These are phyloP conservation scores for Penicillium simplicissimum DNA, from an alignment of 495 filamentous ascomycete genomes.

Conservation along the genomic window DNA sequence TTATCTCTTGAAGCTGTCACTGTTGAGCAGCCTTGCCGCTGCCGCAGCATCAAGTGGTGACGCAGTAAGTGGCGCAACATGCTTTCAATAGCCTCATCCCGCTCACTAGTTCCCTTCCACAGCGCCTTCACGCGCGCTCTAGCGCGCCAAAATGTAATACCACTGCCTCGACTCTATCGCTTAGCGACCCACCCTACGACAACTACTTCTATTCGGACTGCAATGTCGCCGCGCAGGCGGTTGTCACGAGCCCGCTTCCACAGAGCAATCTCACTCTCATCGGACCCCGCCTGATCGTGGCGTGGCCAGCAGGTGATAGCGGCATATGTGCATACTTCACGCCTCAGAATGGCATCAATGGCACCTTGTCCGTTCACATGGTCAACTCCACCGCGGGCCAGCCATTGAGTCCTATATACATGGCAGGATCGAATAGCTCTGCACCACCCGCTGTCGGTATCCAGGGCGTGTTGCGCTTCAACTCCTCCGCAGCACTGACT, in stretches of 20 bases:
- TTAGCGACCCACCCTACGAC: constrained; percentile 51
- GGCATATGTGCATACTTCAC: constrained; percentile 56
- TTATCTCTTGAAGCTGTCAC: not conserved
- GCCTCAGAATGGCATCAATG: constrained; percentile 53
- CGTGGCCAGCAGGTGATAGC: constrained; percentile 67
- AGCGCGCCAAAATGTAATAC: constrained; percentile 11
- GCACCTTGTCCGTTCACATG: constrained; percentile 53
- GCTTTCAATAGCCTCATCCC: constrained; percentile 6
- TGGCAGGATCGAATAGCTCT: constrained; percentile 21
- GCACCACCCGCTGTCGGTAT: constrained; percentile 48
- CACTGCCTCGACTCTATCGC: constrained; percentile 22
- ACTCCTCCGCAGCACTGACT: constrained; percentile 53
- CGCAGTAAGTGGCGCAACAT: constrained; percentile 19
- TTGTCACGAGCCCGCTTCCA: constrained; percentile 56
- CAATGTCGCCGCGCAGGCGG: constrained; percentile 55
- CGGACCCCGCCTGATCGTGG: constrained; percentile 56
- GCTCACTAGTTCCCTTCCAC: not conserved
- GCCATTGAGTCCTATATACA: constrained; percentile 41
- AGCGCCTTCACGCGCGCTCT: constrained; percentile 3
- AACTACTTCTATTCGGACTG: constrained; percentile 68
- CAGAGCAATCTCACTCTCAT: constrained; percentile 56
- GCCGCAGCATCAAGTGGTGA: constrained; percentile 9
- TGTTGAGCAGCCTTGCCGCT: not conserved
- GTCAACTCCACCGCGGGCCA: constrained; percentile 43
- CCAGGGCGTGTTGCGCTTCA: constrained; percentile 53